These are phyloP conservation scores for Conticribra guillardii DNA, from an alignment of 108 stramenopile species.

Conservation along the genomic window DNA sequence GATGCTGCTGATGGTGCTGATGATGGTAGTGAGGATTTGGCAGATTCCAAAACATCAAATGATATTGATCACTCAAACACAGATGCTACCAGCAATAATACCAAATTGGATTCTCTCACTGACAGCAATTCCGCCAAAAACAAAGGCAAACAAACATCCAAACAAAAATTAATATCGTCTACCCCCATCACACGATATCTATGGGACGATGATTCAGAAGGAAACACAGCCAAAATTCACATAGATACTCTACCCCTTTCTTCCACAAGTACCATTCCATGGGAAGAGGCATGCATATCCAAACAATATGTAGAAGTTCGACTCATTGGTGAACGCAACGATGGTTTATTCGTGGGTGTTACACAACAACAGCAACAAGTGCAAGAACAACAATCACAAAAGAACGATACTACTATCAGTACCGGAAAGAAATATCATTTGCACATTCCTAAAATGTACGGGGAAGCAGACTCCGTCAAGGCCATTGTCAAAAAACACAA, in stretches of 20 bases:
- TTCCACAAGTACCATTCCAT: conserved; percentile 35
- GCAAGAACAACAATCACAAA: too few relatives aligned
- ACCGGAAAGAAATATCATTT: conserved; percentile 56
- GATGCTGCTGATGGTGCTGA: neutral
- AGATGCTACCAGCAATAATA: too few relatives aligned
- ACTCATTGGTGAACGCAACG: conserved; percentile 46
- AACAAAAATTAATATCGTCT: conserved; percentile 12
- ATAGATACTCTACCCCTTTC: conserved; percentile 68
- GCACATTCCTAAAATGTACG: conserved; percentile 65
- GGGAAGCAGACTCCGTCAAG: conserved; percentile 58
- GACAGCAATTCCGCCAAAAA: conserved; percentile 5
- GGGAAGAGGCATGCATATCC: conserved; percentile 49
- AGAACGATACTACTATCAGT: neutral
- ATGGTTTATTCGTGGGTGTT: conserved; percentile 51
- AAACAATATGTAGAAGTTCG: conserved; percentile 47
- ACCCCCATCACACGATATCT: conserved; percentile 68
- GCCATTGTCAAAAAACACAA: conserved; percentile 59
- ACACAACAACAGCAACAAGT: neutral
- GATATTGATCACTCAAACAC: too few relatives aligned
- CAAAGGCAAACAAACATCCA: conserved; percentile 10
- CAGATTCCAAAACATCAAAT: too few relatives aligned
- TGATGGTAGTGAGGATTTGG: too few relatives aligned
- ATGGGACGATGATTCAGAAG: conserved; percentile 83
- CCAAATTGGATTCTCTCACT: too few relatives aligned
- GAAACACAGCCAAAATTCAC: conserved; percentile 71